These are phyloP conservation scores for Dactylorhiza incarnata DNA, from an alignment of 106 monocot genomes.

Conservation along the genomic window DNA sequence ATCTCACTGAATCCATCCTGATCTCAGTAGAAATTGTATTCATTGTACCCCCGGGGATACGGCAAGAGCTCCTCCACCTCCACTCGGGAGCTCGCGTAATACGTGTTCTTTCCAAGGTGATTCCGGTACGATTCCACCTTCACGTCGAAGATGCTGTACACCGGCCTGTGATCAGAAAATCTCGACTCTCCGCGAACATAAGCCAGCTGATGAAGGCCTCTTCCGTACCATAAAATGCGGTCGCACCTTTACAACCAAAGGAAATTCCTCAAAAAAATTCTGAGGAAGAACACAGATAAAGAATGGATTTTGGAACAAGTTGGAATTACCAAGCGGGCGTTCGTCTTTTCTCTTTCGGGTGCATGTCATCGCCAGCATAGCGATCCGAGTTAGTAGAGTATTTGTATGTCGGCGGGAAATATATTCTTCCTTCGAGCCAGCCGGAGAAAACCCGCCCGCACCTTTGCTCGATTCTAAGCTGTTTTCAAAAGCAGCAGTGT, in stretches of 20 bases:
- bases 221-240: slow-evolving; percentile 69
- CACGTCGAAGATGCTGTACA: slow-evolving; percentile 46
- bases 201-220: slow-evolving; percentile 43
- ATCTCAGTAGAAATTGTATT: slow-evolving; percentile 39
- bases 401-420: slow-evolving; percentile 62
- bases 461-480: slow-evolving; percentile 64
- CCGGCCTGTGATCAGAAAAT: slow-evolving; percentile 71
- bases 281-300: not conserved
- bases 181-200: slow-evolving; percentile 65
- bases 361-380: slow-evolving; percentile 49
- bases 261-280: not conserved
- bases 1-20: not conserved
- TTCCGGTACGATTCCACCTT: slow-evolving; percentile 43
- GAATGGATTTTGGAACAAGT: not conserved
- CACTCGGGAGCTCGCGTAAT: slow-evolving; percentile 30
- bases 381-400: slow-evolving; percentile 59
- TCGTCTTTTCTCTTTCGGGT: slow-evolving; percentile 47
- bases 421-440: slow-evolving; percentile 58
- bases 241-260: slow-evolving; percentile 45
- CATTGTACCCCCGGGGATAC: slow-evolving; percentile 38
- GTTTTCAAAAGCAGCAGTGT: slow-evolving; percentile 4
- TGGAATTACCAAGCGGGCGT: slow-evolving; percentile 51
- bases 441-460: slow-evolving; percentile 41
- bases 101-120: slow-evolving; percentile 29
- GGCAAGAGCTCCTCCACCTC: slow-evolving; percentile 59